These are phyloP conservation scores for Pistacia atlantica DNA, from an alignment of 345 rosid genomes.

Conservation along the genomic window DNA sequence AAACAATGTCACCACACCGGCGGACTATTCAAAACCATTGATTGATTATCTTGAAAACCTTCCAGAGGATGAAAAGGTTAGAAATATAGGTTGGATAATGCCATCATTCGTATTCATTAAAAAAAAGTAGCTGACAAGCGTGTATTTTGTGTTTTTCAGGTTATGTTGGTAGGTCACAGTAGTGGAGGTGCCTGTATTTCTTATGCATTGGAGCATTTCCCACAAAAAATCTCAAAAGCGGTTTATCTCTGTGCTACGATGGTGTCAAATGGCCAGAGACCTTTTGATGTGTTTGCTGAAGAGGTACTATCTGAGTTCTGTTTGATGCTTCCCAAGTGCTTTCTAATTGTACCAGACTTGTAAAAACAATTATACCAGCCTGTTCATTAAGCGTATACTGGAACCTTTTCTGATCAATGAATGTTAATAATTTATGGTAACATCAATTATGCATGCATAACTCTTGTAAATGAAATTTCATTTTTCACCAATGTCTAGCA, in stretches of 20 bases:
- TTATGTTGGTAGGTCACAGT: slow-evolving; percentile 87
- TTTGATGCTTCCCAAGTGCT: not conserved
- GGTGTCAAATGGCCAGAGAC: slow-evolving; percentile 87
- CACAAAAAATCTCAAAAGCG: slow-evolving; percentile 79
- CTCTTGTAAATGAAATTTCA: not conserved
- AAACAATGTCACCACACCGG: slow-evolving; percentile 65
- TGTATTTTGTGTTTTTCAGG: slow-evolving; percentile 43
- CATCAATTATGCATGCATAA: not conserved
- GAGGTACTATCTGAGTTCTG: slow-evolving; percentile 50
- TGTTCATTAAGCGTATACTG: not conserved
- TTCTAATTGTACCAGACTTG: not conserved
- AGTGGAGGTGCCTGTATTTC: slow-evolving; percentile 91
- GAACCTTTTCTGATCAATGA: not conserved
- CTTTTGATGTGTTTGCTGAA: slow-evolving; percentile 92
- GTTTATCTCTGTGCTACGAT: slow-evolving; percentile 87
- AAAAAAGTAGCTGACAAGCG: not conserved
- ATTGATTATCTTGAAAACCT: slow-evolving; percentile 58
- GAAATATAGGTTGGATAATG: not conserved
- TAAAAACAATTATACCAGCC: not conserved
- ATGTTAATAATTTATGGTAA: not conserved
- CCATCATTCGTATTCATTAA: not conserved
- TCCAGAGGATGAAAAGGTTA: slow-evolving; percentile 88
- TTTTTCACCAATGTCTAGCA: not conserved
- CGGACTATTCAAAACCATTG: slow-evolving; percentile 84
- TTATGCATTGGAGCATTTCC: slow-evolving; percentile 75